Percentiles rank a stretch among this genome's conserved stretches.
Evolutionary conservation across 116 monocot genomes (phyloP).

Genomic region (Dioscorea cayenensis): DNA sequence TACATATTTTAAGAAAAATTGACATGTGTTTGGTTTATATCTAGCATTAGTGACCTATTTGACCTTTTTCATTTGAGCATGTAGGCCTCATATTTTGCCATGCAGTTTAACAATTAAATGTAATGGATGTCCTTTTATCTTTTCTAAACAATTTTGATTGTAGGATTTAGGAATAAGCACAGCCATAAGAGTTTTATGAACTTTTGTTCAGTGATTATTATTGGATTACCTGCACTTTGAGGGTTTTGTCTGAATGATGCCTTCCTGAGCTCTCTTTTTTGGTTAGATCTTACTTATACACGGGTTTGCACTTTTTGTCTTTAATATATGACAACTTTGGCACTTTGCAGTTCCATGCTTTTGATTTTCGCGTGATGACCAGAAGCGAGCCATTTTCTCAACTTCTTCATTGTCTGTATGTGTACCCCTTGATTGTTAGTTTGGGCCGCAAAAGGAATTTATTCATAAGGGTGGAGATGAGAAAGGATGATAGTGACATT

Average conservation of each 20-base stretch:
- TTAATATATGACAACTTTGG: conserved; percentile 3
- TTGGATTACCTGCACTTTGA: no score
- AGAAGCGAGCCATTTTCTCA: conserved; percentile 93
- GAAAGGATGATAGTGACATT: conserved; percentile 85
- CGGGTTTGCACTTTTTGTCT: background rate
- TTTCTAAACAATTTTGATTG: no score
- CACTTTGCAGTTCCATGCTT: conserved; percentile 75
- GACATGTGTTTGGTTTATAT: no score
- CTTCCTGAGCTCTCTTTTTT: background rate
- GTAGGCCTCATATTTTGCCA: no score
- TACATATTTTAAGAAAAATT: no score
- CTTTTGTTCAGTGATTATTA: no score
- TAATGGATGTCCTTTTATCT: no score
- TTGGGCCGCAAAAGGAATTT: conserved; percentile 97
- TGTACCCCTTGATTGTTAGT: conserved; percentile 84
- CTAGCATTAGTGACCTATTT: no score
- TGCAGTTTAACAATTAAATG: no score
- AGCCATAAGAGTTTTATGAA: no score
- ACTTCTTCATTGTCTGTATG: conserved; percentile 80
- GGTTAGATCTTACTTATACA: background rate
- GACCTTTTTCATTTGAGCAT: no score
- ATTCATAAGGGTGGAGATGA: conserved; percentile 83
- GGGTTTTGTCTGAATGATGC: background rate
- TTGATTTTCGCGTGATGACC: conserved; percentile 86
- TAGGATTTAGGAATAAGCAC: no score